These are phyloP conservation scores for Triadica sebifera DNA, from an alignment of 345 rosid species.

Conservation along the genomic window DNA sequence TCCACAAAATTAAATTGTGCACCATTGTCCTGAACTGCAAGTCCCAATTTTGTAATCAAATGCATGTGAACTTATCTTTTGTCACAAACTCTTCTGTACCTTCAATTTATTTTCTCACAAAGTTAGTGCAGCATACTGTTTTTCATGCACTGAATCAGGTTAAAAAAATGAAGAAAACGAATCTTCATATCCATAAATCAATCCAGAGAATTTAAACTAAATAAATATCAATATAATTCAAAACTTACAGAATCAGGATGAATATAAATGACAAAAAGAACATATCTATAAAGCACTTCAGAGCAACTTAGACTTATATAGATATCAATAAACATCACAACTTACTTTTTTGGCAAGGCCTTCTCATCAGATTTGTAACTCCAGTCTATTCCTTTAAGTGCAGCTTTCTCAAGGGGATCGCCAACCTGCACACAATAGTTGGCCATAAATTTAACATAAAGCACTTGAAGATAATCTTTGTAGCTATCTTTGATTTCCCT, in stretches of 20 bases:
- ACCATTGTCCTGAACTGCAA: neutral
- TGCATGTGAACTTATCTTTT: neutral
- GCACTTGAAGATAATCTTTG: neutral
- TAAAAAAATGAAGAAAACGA: too few species aligned
- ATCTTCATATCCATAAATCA: neutral
- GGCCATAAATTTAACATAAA: neutral
- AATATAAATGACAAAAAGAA: constrained; percentile 6
- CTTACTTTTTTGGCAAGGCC: constrained; percentile 91
- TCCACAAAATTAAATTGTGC: neutral
- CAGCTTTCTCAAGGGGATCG: constrained; percentile 99
- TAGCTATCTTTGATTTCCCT: neutral
- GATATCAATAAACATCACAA: constrained; percentile 2
- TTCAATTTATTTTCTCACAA: neutral
- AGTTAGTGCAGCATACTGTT: too few species aligned
- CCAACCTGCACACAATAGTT: constrained; percentile 47
- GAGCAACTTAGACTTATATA: neutral
- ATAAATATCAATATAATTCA: neutral
- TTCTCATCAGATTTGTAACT: constrained; percentile 98
- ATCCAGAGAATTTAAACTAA: neutral
- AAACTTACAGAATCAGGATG: neutral
- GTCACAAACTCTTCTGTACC: neutral
- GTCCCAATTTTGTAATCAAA: neutral
- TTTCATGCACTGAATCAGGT: too few species aligned
- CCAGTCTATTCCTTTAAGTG: constrained; percentile 97
- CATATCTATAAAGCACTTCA: neutral